These are phyloP conservation scores for Phytopythium vexans DNA, from an alignment of 352 stramenopile genomes.

Conservation along the genomic window DNA sequence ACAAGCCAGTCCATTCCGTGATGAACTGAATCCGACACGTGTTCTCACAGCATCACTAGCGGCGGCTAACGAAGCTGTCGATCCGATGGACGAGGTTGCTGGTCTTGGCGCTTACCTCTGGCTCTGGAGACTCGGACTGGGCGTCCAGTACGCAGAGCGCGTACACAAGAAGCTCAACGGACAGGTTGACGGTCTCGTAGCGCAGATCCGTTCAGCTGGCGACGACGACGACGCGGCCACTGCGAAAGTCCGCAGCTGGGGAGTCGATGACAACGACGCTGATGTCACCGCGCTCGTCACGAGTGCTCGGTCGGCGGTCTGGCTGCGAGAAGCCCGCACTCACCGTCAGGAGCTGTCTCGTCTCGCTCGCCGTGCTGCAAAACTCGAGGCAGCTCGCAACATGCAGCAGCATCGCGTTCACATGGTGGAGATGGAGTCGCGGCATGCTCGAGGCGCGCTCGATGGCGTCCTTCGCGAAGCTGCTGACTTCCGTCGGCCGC, in stretches of 20 bases:
- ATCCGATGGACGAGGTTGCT: constrained; percentile 56
- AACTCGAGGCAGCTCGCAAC: neutral
- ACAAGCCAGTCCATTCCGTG: constrained; percentile 48
- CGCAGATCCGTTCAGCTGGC: too few relatives aligned
- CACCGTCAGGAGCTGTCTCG: neutral
- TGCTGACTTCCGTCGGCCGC: constrained; percentile 60
- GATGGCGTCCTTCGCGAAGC: constrained; percentile 42
- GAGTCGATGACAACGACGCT: constrained; percentile 2
- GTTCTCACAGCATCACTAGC: neutral
- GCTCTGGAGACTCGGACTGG: constrained; percentile 56
- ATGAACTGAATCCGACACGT: constrained; percentile 12
- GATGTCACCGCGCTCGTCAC: constrained; percentile 49
- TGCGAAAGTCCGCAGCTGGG: too few relatives aligned
- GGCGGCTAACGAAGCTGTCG: constrained; percentile 22
- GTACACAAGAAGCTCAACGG: constrained; percentile 28
- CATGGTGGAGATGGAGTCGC: constrained; percentile 20
- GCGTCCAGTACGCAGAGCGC: constrained; percentile 35
- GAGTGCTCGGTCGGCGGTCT: constrained; percentile 46
- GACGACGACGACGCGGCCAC: too few relatives aligned
- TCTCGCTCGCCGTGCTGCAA: too few relatives aligned
- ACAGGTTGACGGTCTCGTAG: too few relatives aligned
- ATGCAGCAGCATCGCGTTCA: constrained; percentile 11
- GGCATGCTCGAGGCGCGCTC: constrained; percentile 22
- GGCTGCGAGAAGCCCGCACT: constrained; percentile 11
- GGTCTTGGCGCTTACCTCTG: constrained; percentile 51